Conservation (phyloP, 2,329 filamentous ascomycete genomes). For the Beauveria scarabaeidicola region DNA sequence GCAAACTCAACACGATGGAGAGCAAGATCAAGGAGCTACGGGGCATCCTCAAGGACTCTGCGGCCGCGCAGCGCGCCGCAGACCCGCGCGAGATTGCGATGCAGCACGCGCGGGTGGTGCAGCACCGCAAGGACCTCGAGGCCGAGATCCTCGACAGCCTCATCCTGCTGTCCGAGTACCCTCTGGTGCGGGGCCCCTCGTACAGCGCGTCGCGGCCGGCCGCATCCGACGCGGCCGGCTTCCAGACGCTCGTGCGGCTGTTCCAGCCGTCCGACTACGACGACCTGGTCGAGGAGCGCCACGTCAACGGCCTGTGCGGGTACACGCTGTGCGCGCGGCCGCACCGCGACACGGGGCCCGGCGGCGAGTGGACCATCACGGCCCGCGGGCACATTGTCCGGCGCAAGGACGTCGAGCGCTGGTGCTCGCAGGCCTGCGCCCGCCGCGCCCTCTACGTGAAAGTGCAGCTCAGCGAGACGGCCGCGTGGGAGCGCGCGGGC, state of each 20-base stretch:
- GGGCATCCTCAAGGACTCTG: conserved; percentile 51
- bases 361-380: conserved; percentile 61
- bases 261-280: conserved; percentile 90
- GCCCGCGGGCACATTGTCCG: conserved; percentile 54
- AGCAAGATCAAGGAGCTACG: conserved; percentile 32
- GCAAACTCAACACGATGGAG: neutral
- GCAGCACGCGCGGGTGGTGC: conserved; percentile 73
- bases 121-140: conserved; percentile 74
- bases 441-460: conserved; percentile 75
- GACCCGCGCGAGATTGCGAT: conserved; percentile 58
- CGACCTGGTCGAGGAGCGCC: conserved; percentile 79
- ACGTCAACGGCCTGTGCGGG: conserved; percentile 72
- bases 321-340: conserved; percentile 68
- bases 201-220: conserved; percentile 40
- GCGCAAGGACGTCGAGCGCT: conserved; percentile 67
- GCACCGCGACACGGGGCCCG: conserved; percentile 46
- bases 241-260: conserved; percentile 57
- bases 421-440: conserved; percentile 77
- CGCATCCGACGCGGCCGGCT: conserved; percentile 50
- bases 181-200: conserved; percentile 26
- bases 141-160: conserved; percentile 63
- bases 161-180: conserved; percentile 59
- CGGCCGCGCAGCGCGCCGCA: conserved; percentile 18
- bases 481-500: conserved; percentile 71
- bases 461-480: conserved; percentile 77